A percentile compares a stretch with the other conserved stretches of the same genome.
Conservation (phyloP, 2,329 filamentous ascomycete genomes). For the Aspergillus glaucus region DNA sequence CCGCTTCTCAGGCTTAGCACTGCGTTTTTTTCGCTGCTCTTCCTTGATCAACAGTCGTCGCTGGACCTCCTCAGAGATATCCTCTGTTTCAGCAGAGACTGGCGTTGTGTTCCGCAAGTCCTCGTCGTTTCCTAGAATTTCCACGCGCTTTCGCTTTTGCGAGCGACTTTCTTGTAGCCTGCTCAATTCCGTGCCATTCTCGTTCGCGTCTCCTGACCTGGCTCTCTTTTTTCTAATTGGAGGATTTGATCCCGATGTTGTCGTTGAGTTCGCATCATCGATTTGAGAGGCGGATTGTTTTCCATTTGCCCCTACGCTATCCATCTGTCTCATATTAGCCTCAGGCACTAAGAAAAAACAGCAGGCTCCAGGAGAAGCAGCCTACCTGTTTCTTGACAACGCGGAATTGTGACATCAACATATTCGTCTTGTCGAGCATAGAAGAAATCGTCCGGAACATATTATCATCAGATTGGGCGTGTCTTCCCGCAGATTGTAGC, state of each 20-base stretch:
- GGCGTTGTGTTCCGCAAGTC: constrained; percentile 18
- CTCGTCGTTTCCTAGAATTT: constrained; percentile 16
- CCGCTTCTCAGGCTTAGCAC: constrained; percentile 30
- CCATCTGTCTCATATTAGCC: not conserved
- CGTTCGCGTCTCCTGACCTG: not conserved
- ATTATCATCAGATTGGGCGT: constrained; percentile 22
- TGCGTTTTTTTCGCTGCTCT: constrained; percentile 27
- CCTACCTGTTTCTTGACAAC: constrained; percentile 32
- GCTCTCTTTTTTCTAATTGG: not conserved
- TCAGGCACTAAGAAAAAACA: not conserved
- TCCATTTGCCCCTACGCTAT: not conserved
- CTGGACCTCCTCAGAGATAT: constrained; percentile 43
- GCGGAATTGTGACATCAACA: constrained; percentile 32
- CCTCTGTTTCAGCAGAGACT: constrained; percentile 32
- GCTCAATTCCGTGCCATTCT: constrained; percentile 3
- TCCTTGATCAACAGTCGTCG: constrained; percentile 39
- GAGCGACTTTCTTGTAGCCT: not conserved
- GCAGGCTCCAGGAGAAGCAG: constrained; percentile 5
- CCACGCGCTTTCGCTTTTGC: constrained; percentile 19
- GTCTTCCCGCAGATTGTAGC: constrained; percentile 28
- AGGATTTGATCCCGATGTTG: not conserved
- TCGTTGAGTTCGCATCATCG: constrained; percentile 2
- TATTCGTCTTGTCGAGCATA: constrained; percentile 35
- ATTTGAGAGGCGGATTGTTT: not conserved
- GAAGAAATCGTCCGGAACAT: constrained; percentile 25